Evolutionary conservation across 179 eudicot species (phyloP).

Genomic region (Silene vulgaris): DNA sequence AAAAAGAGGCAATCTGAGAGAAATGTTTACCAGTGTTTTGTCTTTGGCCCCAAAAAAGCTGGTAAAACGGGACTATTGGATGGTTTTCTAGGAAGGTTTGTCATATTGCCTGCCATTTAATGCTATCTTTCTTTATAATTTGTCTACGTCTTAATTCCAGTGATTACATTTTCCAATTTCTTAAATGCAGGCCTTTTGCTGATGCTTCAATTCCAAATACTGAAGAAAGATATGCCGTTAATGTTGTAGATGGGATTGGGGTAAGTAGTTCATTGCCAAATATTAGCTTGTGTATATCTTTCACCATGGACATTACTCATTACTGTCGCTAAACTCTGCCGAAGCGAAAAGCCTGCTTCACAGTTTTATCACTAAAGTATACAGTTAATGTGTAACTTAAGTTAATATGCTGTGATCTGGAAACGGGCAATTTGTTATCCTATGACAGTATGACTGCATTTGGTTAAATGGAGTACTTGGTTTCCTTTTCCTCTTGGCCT

Average conservation of each 20-base stretch:
- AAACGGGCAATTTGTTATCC: background rate
- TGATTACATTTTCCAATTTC: background rate
- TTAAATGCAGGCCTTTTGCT: conserved; percentile 59
- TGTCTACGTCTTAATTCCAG: background rate
- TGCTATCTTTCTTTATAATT: background rate
- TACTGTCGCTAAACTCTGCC: background rate
- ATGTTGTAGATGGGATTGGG: conserved; percentile 53
- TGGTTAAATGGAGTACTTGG: background rate
- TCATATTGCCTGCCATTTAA: conserved; percentile 15
- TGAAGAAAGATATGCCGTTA: conserved; percentile 65
- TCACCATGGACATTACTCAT: background rate
- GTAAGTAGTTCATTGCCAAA: conserved; percentile 42
- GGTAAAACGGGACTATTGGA: conserved; percentile 79
- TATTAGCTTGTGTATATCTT: background rate
- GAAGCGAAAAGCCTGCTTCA: background rate
- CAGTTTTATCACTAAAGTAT: background rate
- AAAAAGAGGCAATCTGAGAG: conserved; percentile 78
- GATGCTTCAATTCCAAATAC: conserved; percentile 45
- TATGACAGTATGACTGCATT: background rate
- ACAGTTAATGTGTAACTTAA: background rate
- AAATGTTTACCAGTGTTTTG: conserved; percentile 82
- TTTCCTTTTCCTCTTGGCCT: background rate
- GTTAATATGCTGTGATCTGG: background rate
- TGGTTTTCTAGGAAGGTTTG: conserved; percentile 72
- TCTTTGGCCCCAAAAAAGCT: conserved; percentile 82